phyloP scores from a whole-genome alignment of 2,329 filamentous ascomycete genomes.

The Berkeleyomyces basicola region DNA sequence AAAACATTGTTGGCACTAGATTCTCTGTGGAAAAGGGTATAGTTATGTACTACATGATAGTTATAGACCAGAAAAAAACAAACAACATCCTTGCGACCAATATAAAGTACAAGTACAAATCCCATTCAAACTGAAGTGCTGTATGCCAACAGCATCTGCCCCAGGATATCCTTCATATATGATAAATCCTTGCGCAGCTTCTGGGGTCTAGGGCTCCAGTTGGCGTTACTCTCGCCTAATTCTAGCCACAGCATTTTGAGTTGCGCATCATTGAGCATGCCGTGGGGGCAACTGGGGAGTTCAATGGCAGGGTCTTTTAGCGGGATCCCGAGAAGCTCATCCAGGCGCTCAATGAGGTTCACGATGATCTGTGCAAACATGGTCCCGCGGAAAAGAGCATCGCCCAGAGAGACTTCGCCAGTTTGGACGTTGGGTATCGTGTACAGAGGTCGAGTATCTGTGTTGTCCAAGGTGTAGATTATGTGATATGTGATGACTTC shows the following conservation, averaged over 20 bases:
- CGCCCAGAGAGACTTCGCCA: slow-evolving; percentile 17
- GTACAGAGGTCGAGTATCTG: slow-evolving; percentile 10
- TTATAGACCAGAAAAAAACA: too few relatives aligned
- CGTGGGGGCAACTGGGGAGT: not conserved
- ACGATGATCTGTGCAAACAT: slow-evolving; percentile 19
- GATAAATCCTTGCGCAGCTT: not conserved
- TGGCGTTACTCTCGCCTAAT: not conserved
- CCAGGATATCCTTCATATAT: not conserved
- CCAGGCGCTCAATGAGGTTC: slow-evolving; percentile 19
- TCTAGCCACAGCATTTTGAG: slow-evolving; percentile 11
- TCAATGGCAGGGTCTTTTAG: not conserved
- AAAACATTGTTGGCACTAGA: too few relatives aligned
- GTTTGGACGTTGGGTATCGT: slow-evolving; percentile 16
- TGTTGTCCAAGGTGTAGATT: slow-evolving; percentile 15
- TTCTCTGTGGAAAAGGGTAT: too few relatives aligned
- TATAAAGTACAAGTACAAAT: too few relatives aligned
- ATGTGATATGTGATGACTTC: slow-evolving; percentile 17
- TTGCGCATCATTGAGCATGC: slow-evolving; percentile 1
- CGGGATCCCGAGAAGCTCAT: slow-evolving; percentile 18
- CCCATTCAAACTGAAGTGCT: too few relatives aligned
- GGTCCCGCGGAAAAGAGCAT: slow-evolving; percentile 18
- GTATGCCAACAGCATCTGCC: too few relatives aligned
- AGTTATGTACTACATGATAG: too few relatives aligned
- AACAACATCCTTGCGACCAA: too few relatives aligned
- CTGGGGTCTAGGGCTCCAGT: slow-evolving; percentile 9